These are phyloP conservation scores for Laetiporus sulphureus DNA, from an alignment of 1,284 basidiomycete species.

Conservation along the genomic window DNA sequence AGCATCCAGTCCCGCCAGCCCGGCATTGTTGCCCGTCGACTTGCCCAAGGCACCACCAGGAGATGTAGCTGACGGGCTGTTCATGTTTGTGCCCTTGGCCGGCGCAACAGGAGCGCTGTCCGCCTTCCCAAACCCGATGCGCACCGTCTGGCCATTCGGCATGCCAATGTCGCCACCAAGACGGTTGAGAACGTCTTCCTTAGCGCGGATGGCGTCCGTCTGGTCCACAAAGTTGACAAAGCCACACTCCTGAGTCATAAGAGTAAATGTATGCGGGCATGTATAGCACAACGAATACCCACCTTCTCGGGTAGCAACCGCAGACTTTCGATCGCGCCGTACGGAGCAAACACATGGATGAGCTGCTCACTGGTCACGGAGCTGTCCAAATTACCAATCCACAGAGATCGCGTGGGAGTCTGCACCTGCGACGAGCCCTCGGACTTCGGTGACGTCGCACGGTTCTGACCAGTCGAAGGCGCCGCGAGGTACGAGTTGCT, in stretches of 20 bases:
- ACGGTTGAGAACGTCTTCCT: conserved; percentile 93
- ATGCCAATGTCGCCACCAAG: conserved; percentile 91
- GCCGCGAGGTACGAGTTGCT: conserved; percentile 62
- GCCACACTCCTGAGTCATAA: conserved; percentile 94
- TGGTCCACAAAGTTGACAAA: conserved; percentile 98
- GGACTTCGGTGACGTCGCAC: conserved; percentile 73
- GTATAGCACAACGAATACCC: too few relatives aligned
- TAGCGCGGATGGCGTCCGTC: conserved; percentile 89
- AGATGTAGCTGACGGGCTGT: conserved; percentile 56
- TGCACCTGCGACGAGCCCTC: conserved; percentile 70
- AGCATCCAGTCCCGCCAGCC: conserved; percentile 65
- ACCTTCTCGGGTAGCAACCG: conserved; percentile 95
- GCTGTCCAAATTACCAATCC: conserved; percentile 96
- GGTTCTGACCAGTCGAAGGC: conserved; percentile 50
- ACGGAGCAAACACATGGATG: conserved; percentile 90
- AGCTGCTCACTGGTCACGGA: conserved; percentile 92
- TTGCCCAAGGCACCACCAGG: conserved; percentile 51
- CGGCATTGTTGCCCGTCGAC: conserved; percentile 36
- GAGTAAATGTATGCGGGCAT: too few relatives aligned
- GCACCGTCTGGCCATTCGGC: conserved; percentile 88
- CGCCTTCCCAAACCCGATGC: conserved; percentile 97
- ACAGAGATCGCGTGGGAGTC: conserved; percentile 90
- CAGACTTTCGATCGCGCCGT: conserved; percentile 94
- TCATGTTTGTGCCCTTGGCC: conserved; percentile 61
- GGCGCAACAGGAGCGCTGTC: conserved; percentile 89